Conservation (phyloP, 441 rosid genomes). For the Iberis amara region DNA sequence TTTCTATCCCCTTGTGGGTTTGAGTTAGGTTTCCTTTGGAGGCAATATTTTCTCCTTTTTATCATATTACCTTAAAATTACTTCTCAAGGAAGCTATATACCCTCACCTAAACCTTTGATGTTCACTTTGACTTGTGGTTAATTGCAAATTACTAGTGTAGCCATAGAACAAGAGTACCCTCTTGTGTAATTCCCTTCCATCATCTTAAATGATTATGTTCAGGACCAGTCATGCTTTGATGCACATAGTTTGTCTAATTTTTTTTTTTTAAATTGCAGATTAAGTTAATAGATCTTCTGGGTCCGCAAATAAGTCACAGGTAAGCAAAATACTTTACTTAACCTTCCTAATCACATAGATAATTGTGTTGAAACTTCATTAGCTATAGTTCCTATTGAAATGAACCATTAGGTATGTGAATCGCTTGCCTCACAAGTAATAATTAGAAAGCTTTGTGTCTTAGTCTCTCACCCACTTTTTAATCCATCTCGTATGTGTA, state of each 20-base stretch:
- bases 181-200: constrained; percentile 1
- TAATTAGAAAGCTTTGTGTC: constrained; percentile 21
- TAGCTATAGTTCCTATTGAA: constrained; percentile 12
- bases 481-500: constrained; percentile 13
- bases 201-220: constrained; percentile 18
- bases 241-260: constrained; percentile 22
- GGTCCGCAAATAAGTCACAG: constrained; percentile 26
- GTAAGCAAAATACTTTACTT: constrained; percentile 29
- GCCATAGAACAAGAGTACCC: constrained; percentile 15
- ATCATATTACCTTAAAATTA: constrained; percentile 23
- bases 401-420: constrained; percentile 2
- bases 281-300: constrained; percentile 26
- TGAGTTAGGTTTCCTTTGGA: constrained; percentile 18
- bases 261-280: constrained; percentile 22
- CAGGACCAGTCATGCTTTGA: constrained; percentile 20
- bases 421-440: constrained; percentile 21
- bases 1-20: constrained; percentile 24
- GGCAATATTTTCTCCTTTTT: constrained; percentile 28
- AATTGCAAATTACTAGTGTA: constrained; percentile 10
- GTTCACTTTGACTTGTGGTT: constrained; percentile 10
- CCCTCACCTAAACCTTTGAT: constrained; percentile 37
- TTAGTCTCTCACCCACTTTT: constrained; percentile 23
- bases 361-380: constrained; percentile 18
- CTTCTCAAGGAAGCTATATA: constrained; percentile 43
- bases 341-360: constrained; percentile 21